Evolutionary conservation across 352 stramenopile species (phyloP), one percentile per base, ranked within the genome.

Genomic region (Thraustotheca clavata): DNA sequence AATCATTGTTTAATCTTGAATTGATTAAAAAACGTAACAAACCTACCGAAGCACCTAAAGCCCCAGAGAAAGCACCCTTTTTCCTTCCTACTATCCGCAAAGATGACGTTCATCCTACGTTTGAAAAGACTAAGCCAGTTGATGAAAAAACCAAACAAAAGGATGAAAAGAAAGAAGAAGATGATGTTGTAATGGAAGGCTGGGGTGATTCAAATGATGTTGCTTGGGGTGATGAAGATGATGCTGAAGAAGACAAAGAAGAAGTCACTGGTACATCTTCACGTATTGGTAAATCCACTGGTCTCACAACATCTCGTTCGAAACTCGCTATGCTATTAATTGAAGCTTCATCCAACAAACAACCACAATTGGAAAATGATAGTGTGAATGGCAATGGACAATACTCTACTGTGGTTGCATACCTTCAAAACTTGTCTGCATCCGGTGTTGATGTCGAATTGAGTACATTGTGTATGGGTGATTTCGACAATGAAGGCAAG

Each of bases 11-110:
- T 70, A 80, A 96, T 46, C 76, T 98, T 38, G 93, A 98, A 67
- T 74, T 98, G 33, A 96, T 98, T 61, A 98, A 98, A 69, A 87
- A 97, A 71, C 79, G 95, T 26, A 98, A 98, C 76, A 98, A 98
- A 69, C 93, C 95, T 7, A 95, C 91, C 26, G 90, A 97, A 62
- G 82, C 95, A 16, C 93, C 92, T 0, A 96, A 98, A 72, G 96
- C 96, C 14, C 93, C 93, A 3, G 90, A 95, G 47, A 82, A 91
- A 59, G 95, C 95, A 36, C 95, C 95, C 38, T 98, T 98, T 78
- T 98, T 98, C 71, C 77, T 98, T 34, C 91, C 96, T 69, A 97
- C 89, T 49, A 74, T 82, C 20, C 77, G 83, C 24, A 92, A 88
- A 65, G 80, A 92, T 62, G 77, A 84, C 20, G 81, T 90, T 3